A percentile compares a stretch with the other conserved stretches of the same genome.
phyloP scores from a whole-genome alignment of 805 yeast genomes.

The Metschnikowia noctiluminum region DNA sequence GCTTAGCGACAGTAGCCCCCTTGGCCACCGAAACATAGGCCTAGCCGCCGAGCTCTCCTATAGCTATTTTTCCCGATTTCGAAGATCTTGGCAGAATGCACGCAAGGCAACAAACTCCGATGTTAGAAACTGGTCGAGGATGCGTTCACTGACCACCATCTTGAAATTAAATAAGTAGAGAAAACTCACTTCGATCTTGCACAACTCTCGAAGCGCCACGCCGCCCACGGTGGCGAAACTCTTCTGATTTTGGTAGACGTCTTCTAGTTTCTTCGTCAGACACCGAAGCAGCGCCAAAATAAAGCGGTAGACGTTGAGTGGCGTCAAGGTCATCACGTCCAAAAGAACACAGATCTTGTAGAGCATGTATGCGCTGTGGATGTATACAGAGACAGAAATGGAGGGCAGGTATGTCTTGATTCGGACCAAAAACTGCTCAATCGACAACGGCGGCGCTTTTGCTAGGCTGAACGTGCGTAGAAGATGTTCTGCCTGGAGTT shows the following conservation, averaged over 20 bases:
- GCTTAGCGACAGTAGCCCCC: too few relatives aligned
- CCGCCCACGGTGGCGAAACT: conserved; percentile 46
- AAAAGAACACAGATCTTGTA: conserved; percentile 34
- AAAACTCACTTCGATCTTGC: conserved; percentile 48
- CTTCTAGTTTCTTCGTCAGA: conserved; percentile 42
- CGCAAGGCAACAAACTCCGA: conserved; percentile 32
- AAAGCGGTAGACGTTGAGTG: conserved; percentile 37
- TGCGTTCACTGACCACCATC: conserved; percentile 39
- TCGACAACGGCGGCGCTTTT: conserved; percentile 32
- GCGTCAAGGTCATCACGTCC: conserved; percentile 32
- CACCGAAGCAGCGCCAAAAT: conserved; percentile 38
- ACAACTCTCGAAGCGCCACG: conserved; percentile 41
- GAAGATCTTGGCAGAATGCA: conserved; percentile 18
- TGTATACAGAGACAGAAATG: conserved; percentile 36
- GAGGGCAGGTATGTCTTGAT: conserved; percentile 40
- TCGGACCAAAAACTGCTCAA: conserved; percentile 34
- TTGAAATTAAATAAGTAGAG: conserved; percentile 49
- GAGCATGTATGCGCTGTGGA: conserved; percentile 38
- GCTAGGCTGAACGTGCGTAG: conserved; percentile 32
- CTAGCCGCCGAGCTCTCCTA: too few relatives aligned
- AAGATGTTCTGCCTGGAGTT: conserved; percentile 27
- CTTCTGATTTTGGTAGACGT: conserved; percentile 40
- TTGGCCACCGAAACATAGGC: too few relatives aligned
- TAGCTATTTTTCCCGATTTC: conserved; percentile 1
- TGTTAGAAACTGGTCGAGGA: conserved; percentile 30